Evolutionary conservation across 371 early-diverging fungal genomes (phyloP).

Genomic region (Mucor circinelloides): DNA sequence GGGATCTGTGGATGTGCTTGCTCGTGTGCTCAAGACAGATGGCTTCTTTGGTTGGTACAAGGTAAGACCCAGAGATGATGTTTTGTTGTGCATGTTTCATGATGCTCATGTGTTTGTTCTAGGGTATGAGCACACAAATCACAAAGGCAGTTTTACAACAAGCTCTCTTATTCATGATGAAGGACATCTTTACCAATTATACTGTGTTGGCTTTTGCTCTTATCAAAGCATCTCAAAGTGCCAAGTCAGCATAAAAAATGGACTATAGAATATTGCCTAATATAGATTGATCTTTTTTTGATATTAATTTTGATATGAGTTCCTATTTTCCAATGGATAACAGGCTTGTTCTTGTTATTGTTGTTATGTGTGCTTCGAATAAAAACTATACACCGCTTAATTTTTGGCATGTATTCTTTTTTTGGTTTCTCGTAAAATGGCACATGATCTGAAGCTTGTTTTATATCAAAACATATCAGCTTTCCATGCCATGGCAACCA

Average conservation of each 20-base stretch:
- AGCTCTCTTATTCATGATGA: conserved; percentile 92
- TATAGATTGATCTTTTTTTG: neutral
- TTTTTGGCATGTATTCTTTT: neutral
- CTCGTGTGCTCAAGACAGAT: conserved; percentile 75
- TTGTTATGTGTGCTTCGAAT: neutral
- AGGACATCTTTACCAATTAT: conserved; percentile 83
- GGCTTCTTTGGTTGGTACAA: conserved; percentile 94
- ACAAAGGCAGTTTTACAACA: conserved; percentile 95
- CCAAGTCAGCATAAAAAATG: conserved; percentile 6
- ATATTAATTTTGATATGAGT: neutral
- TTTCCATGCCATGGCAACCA: neutral
- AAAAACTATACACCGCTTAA: neutral
- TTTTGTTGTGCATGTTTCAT: neutral
- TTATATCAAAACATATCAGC: neutral
- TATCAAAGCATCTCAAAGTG: conserved; percentile 25
- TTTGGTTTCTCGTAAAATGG: neutral
- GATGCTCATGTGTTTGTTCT: neutral
- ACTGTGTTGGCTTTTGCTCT: conserved; percentile 61
- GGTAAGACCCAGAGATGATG: conserved; percentile 46
- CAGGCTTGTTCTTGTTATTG: neutral
- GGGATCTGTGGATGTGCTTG: conserved; percentile 86
- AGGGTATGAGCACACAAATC: conserved; percentile 97
- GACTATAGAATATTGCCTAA: neutral
- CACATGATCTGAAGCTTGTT: neutral
- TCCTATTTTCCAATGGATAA: neutral